Base-by-base conservation (phyloP, 495 filamentous ascomycete species). In the Annulohypoxylon bovei region DNA sequence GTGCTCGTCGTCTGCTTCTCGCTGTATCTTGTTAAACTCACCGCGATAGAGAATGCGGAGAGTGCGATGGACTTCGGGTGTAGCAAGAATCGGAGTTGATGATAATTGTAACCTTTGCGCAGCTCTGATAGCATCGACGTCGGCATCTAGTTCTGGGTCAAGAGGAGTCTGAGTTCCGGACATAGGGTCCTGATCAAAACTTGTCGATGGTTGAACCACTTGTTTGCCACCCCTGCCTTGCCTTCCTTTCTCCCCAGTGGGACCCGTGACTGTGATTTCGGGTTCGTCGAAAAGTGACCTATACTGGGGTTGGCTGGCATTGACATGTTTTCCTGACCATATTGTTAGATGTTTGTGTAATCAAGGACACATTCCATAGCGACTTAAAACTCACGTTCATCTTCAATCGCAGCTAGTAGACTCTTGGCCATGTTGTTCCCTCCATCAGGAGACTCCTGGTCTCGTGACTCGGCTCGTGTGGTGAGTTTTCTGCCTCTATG, bases 41-140 rank as follows among this genome's bases (percentile, higher is more conserved):
- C 95, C 95, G 14, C 95, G 91, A 49, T 96, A 88, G 60, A 99
- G 92, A 27, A 93, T 94, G 6, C 93, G 90, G 44, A 98, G 88
- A 12, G 90, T 90, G 28, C 95, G 89, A 76, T 95, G 89, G 0
- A 88, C 83, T 50, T 89, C 88, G 18, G 92, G 92, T 12, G 90
- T 91, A 16, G 89, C 89, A 23, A 89, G 87, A 67, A 97, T 91
- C 0, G 89, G 84, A 0, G 94, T 97, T 78, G 93, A 85, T 47
- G 88, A 86, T 62, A 98, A 89, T 7, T 89, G 86, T 46, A 99
- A 85, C 55, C 89, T 89, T 77, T 98, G 95, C 0, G 95, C 95
- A 25, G 90, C 87, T 68, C 89, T 90, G 59, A 98, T 92, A 68
- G 97, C 95, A 11, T 84, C 88, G 6, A 94, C 78, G 62, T 97